Conservation (phyloP, 257 asterid genomes). For the Solanum rostratum region DNA sequence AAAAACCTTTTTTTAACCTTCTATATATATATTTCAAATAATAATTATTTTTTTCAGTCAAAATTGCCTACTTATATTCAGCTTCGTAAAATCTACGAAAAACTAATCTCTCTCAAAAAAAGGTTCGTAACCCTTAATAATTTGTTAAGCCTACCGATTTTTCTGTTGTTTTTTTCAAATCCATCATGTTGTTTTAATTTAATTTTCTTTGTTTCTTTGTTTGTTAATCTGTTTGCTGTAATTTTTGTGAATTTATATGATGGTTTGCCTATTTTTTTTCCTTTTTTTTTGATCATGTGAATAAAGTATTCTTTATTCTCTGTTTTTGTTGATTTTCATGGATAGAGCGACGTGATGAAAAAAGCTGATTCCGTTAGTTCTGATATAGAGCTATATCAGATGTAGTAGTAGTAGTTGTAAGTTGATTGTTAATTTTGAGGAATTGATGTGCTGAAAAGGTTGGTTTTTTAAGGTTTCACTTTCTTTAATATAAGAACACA, state of each 20-base stretch:
- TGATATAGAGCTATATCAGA: background rate
- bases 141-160: background rate
- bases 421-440: background rate
- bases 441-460: background rate
- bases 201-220: background rate
- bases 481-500: background rate
- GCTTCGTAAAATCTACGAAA: background rate
- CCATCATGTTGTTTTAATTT: background rate
- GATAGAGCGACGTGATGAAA: background rate
- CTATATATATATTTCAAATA: background rate
- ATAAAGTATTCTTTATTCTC: background rate
- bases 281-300: background rate
- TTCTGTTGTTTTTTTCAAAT: background rate
- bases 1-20: background rate
- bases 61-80: background rate
- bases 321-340: background rate
- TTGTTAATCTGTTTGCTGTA: background rate
- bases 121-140: conserved; percentile 6
- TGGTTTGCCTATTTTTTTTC: background rate
- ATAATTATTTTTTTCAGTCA: background rate
- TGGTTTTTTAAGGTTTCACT: background rate
- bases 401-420: background rate
- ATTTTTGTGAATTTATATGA: background rate
- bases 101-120: background rate
- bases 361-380: background rate